Conservation (phyloP, 257 asterid species). For the Przewalskia tangutica region DNA sequence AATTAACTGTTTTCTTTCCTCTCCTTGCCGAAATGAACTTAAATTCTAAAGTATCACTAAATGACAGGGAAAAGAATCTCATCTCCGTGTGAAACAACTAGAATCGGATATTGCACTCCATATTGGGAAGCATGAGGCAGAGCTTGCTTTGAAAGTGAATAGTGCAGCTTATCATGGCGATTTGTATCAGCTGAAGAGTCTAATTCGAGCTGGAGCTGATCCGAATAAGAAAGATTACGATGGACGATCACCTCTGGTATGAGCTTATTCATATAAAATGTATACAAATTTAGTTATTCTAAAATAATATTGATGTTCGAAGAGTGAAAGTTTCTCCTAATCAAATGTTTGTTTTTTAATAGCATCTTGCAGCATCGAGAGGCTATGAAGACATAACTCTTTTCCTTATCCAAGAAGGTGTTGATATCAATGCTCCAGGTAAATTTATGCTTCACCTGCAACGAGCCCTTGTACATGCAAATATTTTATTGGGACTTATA, state of each 20-base stretch:
- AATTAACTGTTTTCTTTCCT: background rate
- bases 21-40: too few relatives aligned
- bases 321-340: background rate
- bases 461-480: background rate
- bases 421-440: constrained; percentile 60
- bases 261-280: background rate
- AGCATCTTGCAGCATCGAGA: constrained; percentile 95
- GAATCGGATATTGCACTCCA: constrained; percentile 69
- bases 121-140: constrained; percentile 78
- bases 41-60: background rate
- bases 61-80: constrained; percentile 61
- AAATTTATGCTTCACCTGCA: background rate
- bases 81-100: constrained; percentile 57
- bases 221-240: constrained; percentile 77
- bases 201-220: constrained; percentile 88
- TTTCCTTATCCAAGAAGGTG: constrained; percentile 63
- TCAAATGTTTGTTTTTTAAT: constrained; percentile 1
- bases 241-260: constrained; percentile 82
- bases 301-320: background rate
- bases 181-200: constrained; percentile 57
- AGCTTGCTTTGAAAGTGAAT: constrained; percentile 80
- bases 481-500: background rate
- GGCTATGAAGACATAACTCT: constrained; percentile 64
- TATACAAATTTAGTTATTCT: background rate
- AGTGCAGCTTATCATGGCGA: constrained; percentile 79